phyloP scores from a whole-genome alignment of 1,284 basidiomycete genomes.

The Boletus sp. region DNA sequence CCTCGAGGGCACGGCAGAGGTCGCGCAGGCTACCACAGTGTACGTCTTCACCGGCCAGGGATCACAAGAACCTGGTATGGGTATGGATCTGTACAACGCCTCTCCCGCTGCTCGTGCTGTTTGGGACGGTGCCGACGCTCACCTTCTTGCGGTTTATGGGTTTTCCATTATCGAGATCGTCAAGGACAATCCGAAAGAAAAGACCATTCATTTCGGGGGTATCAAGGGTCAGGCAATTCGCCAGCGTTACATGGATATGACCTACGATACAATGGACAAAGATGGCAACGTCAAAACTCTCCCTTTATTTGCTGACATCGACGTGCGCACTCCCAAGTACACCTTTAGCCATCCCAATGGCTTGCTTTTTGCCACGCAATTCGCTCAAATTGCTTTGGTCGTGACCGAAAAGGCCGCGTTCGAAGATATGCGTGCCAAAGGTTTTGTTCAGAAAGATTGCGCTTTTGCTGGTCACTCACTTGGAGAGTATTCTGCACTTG shows the following conservation, averaged over 20 bases:
- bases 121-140: constrained; percentile 94
- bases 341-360: constrained; percentile 97
- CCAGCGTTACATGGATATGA: constrained; percentile 98
- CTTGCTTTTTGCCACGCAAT: constrained; percentile 95
- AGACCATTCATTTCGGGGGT: constrained; percentile 98
- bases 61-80: constrained; percentile 98
- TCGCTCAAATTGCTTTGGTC: constrained; percentile 96
- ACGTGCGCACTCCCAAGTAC: constrained; percentile 89
- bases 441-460: constrained; percentile 88
- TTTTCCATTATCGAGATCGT: constrained; percentile 99
- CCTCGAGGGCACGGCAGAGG: constrained; percentile 88
- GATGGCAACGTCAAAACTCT: constrained; percentile 92
- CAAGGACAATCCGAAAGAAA: constrained; percentile 94
- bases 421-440: constrained; percentile 96
- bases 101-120: constrained; percentile 93
- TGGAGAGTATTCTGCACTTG: constrained; percentile 81
- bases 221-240: constrained; percentile 98
- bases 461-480: constrained; percentile 90
- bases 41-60: constrained; percentile 99
- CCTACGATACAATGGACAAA: constrained; percentile 94
- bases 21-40: constrained; percentile 87
- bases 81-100: constrained; percentile 95
- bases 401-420: constrained; percentile 98
- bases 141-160: constrained; percentile 91
- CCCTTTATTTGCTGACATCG: constrained; percentile 91